These are phyloP conservation scores for Mycosphaerella arachidis DNA, from an alignment of 2,329 filamentous ascomycete species.

Conservation along the genomic window DNA sequence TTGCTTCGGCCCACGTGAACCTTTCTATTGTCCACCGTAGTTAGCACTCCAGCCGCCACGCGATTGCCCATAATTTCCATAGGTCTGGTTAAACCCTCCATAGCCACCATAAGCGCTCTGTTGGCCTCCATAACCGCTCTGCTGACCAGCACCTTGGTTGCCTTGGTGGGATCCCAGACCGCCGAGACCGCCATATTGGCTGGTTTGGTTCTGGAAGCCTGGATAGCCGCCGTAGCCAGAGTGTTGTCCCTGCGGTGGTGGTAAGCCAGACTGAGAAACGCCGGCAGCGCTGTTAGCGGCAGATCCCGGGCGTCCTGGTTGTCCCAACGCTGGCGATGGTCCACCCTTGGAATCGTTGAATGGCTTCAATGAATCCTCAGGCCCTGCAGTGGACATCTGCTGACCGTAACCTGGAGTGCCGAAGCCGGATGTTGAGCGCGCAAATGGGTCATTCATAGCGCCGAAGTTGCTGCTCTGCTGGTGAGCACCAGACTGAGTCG, in stretches of 20 bases:
- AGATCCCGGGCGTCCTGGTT: slow-evolving; percentile 60
- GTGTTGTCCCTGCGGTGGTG: slow-evolving; percentile 53
- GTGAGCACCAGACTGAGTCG: slow-evolving; percentile 53
- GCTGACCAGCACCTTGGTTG: slow-evolving; percentile 38
- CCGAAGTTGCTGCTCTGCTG: slow-evolving; percentile 50
- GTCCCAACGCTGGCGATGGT: slow-evolving; percentile 57
- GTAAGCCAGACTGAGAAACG: slow-evolving; percentile 48
- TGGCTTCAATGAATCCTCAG: slow-evolving; percentile 54
- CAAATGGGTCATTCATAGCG: slow-evolving; percentile 56
- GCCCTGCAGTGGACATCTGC: slow-evolving; percentile 42
- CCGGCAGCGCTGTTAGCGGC: slow-evolving; percentile 56
- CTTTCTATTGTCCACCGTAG: slow-evolving; percentile 28
- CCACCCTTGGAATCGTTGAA: slow-evolving; percentile 53
- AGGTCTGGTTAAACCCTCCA: slow-evolving; percentile 33
- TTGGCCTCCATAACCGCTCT: slow-evolving; percentile 37
- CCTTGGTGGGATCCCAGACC: slow-evolving; percentile 46
- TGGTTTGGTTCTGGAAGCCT: slow-evolving; percentile 44
- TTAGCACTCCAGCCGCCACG: slow-evolving; percentile 34
- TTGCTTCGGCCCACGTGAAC: not conserved
- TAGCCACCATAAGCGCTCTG: slow-evolving; percentile 35
- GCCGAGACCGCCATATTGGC: slow-evolving; percentile 51
- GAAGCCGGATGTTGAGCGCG: slow-evolving; percentile 55
- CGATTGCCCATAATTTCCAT: slow-evolving; percentile 27
- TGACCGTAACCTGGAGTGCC: slow-evolving; percentile 46
- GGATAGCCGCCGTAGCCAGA: slow-evolving; percentile 55